Conservation (phyloP, 179 eudicot genomes). For the Gypsophila paniculata region DNA sequence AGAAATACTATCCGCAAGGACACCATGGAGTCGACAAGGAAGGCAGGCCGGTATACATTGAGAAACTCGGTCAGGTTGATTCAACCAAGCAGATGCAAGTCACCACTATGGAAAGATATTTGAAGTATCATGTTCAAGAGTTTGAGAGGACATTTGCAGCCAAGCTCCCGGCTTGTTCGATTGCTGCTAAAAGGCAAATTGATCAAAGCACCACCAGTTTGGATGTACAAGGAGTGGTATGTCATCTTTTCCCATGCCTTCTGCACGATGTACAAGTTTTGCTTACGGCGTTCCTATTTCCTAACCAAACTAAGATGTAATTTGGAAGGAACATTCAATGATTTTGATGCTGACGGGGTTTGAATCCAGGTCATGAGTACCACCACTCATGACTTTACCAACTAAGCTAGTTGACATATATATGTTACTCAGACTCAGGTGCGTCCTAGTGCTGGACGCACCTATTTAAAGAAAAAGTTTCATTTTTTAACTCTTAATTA, state of each 20-base stretch:
- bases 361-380: no score
- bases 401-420: no score
- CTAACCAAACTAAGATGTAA: no score
- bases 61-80: slow-evolving; percentile 65
- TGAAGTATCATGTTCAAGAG: slow-evolving; percentile 70
- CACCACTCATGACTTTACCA: no score
- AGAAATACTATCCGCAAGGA: slow-evolving; percentile 71
- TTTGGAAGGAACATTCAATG: no score
- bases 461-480: no score
- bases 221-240: slow-evolving; percentile 96
- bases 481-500: no score
- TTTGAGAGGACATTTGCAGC: slow-evolving; percentile 56
- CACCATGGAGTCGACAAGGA: slow-evolving; percentile 81
- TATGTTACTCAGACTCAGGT: no score
- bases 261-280: no score
- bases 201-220: slow-evolving; percentile 85
- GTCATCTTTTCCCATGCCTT: slow-evolving; percentile 22
- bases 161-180: slow-evolving; percentile 74
- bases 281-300: no score
- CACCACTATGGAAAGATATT: slow-evolving; percentile 66
- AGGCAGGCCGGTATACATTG: slow-evolving; percentile 76
- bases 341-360: no score
- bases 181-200: slow-evolving; percentile 74
- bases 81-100: slow-evolving; percentile 67
- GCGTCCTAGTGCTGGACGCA: no score